Conservation (phyloP, 2,329 filamentous ascomycete species). For the Paecilomyces fulvus region DNA sequence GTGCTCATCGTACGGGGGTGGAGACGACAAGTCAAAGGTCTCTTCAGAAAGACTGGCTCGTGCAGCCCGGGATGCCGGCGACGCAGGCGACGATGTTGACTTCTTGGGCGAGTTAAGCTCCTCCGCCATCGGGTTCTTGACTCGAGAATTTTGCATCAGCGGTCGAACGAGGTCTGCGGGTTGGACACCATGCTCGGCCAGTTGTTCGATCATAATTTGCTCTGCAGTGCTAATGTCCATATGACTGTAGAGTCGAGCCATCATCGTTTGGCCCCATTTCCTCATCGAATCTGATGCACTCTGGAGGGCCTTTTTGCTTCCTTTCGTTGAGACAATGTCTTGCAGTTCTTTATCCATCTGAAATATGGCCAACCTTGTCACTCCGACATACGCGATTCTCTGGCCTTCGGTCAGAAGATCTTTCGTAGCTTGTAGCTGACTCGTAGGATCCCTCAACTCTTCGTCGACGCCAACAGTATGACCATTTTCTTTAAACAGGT, state of each 20-base stretch:
- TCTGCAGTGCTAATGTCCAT: conserved; percentile 89
- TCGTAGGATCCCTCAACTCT: conserved; percentile 73
- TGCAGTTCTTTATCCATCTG: conserved; percentile 66
- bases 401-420: conserved; percentile 91
- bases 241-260: conserved; percentile 86
- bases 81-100: conserved; percentile 28
- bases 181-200: conserved; percentile 83
- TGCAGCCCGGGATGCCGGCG: conserved; percentile 16
- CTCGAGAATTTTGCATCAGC: conserved; percentile 83
- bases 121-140: conserved; percentile 82
- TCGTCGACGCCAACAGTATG: conserved; percentile 55
- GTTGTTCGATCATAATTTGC: conserved; percentile 97
- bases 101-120: conserved; percentile 23
- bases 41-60: conserved; percentile 26
- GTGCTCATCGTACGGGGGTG: conserved; percentile 50
- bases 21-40: conserved; percentile 42
- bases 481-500: conserved; percentile 72
- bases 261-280: conserved; percentile 98
- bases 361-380: conserved; percentile 72
- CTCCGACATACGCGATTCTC: conserved; percentile 88
- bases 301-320: conserved; percentile 62
- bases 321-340: conserved; percentile 49
- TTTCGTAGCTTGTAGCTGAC: conserved; percentile 93
- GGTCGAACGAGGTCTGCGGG: conserved; percentile 74
- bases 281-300: conserved; percentile 67